Base-by-base conservation (phyloP, 805 yeast species). In the Candida montana region DNA sequence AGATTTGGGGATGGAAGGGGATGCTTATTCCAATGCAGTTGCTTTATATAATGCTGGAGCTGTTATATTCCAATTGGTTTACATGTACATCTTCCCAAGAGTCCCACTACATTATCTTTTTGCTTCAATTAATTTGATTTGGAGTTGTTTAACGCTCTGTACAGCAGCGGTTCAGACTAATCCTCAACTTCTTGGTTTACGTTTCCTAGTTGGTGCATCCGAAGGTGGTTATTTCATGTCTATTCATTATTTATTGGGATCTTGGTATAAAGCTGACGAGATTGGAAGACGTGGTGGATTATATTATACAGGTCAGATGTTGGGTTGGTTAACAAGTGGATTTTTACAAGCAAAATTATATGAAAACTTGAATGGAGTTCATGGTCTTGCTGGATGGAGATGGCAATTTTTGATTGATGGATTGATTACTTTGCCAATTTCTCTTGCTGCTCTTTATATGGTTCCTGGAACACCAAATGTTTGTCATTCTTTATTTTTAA, bases 351-450 rank as follows among this genome's bases (percentile, higher is more conserved):
- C 79, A 9, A 67, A 75, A 6, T 48, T 74, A 34, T 71, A 54
- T 45, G 56, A 65, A 41, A 54, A 55, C 34, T 52, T 74, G 52
- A 61, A 65, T 44, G 75, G 73, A 26, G 59, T 54, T 5, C 54
- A 54, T 31, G 80, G 79, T 4, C 53, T 69, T 19, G 68, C 72
- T 6, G 74, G 79, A 16, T 80, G 85, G 85, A 70, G 78, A 59
- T 80, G 84, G 85, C 72, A 77, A 59, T 79, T 75, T 49, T 67
- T 79, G 26, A 33, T 80, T 41, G 83, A 81, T 57, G 82, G 84
- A 10, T 61, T 78, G 35, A 71, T 81, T 31, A 78, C 86, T 1
- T 52, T 81, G 21, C 76, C 69, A 2, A 73, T 82, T 29, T 83
- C 81, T 6, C 9, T 81, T 7, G 45, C 75, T 39, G 84, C 83